These are phyloP conservation scores for Leucogyrophana mollusca DNA, from an alignment of 768 basidiomycete genomes.

Conservation along the genomic window DNA sequence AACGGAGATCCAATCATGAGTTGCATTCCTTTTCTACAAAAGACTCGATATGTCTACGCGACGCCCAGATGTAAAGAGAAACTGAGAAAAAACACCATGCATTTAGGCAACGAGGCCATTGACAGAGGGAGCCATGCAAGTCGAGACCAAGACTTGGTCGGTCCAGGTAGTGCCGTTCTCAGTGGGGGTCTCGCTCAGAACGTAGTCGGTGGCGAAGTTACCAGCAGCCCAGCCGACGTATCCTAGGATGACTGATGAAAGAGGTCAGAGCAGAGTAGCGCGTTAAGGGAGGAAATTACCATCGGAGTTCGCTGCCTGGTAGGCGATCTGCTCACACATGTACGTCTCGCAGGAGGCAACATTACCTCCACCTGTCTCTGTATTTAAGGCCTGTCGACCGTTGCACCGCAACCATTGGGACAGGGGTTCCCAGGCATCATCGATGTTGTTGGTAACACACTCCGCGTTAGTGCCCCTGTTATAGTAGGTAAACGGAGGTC, in stretches of 20 bases:
- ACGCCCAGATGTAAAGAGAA: too few species aligned
- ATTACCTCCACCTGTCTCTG: slow-evolving; percentile 59
- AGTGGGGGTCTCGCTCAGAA: slow-evolving; percentile 21
- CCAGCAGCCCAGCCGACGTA: slow-evolving; percentile 32
- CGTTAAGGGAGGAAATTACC: slow-evolving; percentile 23
- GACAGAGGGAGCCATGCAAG: slow-evolving; percentile 29
- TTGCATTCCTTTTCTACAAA: too few species aligned
- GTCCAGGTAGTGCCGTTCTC: slow-evolving; percentile 28
- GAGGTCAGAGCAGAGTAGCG: not conserved
- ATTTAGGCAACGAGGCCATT: slow-evolving; percentile 1
- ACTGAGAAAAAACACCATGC: too few species aligned
- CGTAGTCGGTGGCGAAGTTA: slow-evolving; percentile 23
- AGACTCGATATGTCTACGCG: too few species aligned
- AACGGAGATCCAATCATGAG: too few species aligned
- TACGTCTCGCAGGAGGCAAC: slow-evolving; percentile 42
- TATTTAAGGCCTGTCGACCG: slow-evolving; percentile 51
- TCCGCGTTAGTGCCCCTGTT: slow-evolving; percentile 32
- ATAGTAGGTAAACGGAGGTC: slow-evolving; percentile 9
- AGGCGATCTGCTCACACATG: slow-evolving; percentile 43
- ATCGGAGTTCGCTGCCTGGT: slow-evolving; percentile 43
- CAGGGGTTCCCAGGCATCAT: slow-evolving; percentile 42
- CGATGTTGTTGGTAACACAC: slow-evolving; percentile 52
- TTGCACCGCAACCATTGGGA: slow-evolving; percentile 46
- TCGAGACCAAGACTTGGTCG: slow-evolving; percentile 40
- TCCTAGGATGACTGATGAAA: slow-evolving; percentile 18